phyloP scores from a whole-genome alignment of 2,329 filamentous ascomycete genomes.

The Calonectria pauciramosa region DNA sequence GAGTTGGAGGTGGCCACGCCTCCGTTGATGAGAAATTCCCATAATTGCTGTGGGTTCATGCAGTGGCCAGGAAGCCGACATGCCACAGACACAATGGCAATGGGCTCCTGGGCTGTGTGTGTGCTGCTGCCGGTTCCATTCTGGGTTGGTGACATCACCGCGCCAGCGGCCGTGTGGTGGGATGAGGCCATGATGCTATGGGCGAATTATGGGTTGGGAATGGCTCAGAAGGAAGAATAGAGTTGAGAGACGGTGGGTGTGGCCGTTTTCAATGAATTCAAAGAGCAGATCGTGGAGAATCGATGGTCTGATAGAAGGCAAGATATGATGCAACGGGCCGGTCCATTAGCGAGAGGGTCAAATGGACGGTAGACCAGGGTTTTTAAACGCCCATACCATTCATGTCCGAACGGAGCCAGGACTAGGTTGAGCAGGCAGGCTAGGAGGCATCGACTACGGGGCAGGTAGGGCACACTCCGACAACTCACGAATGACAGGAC shows the following conservation, averaged over 20 bases:
- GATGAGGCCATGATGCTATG: background rate
- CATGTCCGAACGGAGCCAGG: background rate
- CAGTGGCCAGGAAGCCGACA: conserved; percentile 58
- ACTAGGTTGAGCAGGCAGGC: background rate
- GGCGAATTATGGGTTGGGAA: background rate
- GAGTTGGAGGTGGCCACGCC: conserved; percentile 47
- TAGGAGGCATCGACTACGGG: background rate
- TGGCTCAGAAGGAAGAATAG: background rate
- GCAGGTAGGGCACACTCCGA: background rate
- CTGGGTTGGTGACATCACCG: background rate
- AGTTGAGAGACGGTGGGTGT: conserved; percentile 12
- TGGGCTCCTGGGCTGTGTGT: conserved; percentile 32
- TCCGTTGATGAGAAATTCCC: conserved; percentile 52
- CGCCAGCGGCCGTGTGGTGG: background rate
- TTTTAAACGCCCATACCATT: conserved; percentile 8
- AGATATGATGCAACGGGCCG: conserved; percentile 21
- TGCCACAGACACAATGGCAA: conserved; percentile 59
- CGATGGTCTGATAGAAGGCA: conserved; percentile 17
- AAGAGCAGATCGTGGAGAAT: conserved; percentile 17
- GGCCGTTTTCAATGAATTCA: conserved; percentile 19
- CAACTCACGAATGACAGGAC: conserved; percentile 7
- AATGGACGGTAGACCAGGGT: conserved; percentile 5
- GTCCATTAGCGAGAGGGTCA: conserved; percentile 20
- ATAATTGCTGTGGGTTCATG: conserved; percentile 50
- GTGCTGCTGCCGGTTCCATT: conserved; percentile 13